A percentile compares a stretch with the other conserved stretches of the same genome.
Conservation (phyloP, 2,329 filamentous ascomycete genomes). For the Aschersonia sp. region DNA sequence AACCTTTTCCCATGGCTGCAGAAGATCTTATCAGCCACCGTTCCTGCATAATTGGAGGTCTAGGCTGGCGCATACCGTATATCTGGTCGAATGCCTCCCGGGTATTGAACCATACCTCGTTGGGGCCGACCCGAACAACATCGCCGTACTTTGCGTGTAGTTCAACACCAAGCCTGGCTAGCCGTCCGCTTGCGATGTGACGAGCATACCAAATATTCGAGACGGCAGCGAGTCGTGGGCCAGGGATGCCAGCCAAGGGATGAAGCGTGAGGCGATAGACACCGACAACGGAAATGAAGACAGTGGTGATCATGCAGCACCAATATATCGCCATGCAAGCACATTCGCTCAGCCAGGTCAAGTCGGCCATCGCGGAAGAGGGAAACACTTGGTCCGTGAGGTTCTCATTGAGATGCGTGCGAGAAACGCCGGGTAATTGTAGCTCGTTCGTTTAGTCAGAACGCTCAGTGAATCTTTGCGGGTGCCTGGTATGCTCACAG, state of each 20-base stretch:
- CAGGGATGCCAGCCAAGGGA: constrained; percentile 28
- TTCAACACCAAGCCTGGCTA: constrained; percentile 23
- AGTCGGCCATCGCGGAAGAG: neutral
- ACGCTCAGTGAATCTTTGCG: too few relatives aligned
- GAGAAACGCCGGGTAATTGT: too few relatives aligned
- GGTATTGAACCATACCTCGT: constrained; percentile 38
- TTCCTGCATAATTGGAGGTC: neutral
- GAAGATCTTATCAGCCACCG: neutral
- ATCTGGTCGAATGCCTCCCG: constrained; percentile 31
- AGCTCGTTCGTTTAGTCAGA: too few relatives aligned
- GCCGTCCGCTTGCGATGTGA: constrained; percentile 27
- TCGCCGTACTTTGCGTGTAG: constrained; percentile 34
- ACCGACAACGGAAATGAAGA: constrained; percentile 6
- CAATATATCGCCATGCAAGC: neutral
- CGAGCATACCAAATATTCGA: constrained; percentile 33
- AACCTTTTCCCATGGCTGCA: constrained; percentile 29
- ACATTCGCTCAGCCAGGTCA: neutral
- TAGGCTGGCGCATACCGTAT: constrained; percentile 22
- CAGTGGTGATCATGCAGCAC: neutral
- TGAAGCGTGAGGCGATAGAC: constrained; percentile 28
- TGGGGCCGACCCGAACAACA: constrained; percentile 35
- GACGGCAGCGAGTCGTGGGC: constrained; percentile 29
- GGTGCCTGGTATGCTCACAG: too few relatives aligned
- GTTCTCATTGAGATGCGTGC: neutral
- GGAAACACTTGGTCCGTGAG: neutral